Evolutionary conservation across 805 yeast species (phyloP), one percentile per base, ranked within the genome.

Genomic region (Pichia deserticola): DNA sequence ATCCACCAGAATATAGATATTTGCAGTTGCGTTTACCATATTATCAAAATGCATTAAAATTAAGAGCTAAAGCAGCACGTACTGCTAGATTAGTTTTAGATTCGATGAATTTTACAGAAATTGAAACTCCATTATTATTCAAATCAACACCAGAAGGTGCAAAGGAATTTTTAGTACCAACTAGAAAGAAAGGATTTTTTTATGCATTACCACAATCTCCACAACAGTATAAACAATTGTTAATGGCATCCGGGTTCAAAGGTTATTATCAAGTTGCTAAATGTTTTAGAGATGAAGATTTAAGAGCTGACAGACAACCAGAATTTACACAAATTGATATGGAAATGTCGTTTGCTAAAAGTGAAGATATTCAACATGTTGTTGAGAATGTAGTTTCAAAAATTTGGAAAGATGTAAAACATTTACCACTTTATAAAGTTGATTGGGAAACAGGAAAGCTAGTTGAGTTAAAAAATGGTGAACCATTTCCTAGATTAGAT

Each of bases 71-170:
- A 44, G 78, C 82, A 1, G 77, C 87, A 0, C 63, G 68, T 27
- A 54, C 69, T 13, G 69, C 73, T 25, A 64, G 79, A 30, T 38
- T 53, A 0, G 63, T 62, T 3, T 60, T 76, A 29, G 73, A 73
- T 39, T 48, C 57, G 0, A 57, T 66, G 20, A 68, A 67, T 1
- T 93, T 93, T 64, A 77, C 78, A 0, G 98, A 93, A 61, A 75
- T 93, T 32, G 99, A 92, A 63, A 93, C 99, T 0, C 99, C 99
- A 1, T 64, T 92, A 7, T 68, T 93, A 32, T 93, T 93, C 74
- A 90, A 93, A 61, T 86, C 96, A 1, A 93, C 99, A 0, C 99
- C 99, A 0, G 99, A 93, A 66, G 99, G 99, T 13, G 99, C 99
- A 1, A 74, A 95, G 37, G 99, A 93, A 66, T 93, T 92, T 63